These are phyloP conservation scores for Ustilago trichophora DNA, from an alignment of 1,284 basidiomycete genomes.

Conservation along the genomic window DNA sequence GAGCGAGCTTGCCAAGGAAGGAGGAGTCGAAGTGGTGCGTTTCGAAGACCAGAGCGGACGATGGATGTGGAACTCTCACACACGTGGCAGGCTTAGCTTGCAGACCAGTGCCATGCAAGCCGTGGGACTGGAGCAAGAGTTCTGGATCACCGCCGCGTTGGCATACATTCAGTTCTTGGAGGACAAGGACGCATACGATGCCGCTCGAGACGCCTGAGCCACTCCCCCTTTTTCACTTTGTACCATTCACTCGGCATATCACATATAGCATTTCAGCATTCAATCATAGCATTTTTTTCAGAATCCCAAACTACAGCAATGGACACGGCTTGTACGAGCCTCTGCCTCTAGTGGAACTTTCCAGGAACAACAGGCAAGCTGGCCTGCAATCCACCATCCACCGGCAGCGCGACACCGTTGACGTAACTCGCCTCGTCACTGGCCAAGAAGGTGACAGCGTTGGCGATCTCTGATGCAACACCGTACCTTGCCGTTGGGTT, in stretches of 20 bases:
- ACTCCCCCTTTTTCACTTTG: not conserved
- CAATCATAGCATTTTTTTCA: no score
- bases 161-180: slow-evolving; percentile 60
- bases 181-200: slow-evolving; percentile 45
- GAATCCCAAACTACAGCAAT: no score
- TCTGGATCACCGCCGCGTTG: slow-evolving; percentile 53
- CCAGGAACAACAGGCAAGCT: slow-evolving; percentile 79
- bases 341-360: slow-evolving; percentile 67
- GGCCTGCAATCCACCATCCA: slow-evolving; percentile 83
- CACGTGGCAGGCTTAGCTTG: slow-evolving; percentile 38
- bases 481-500: slow-evolving; percentile 81
- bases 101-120: slow-evolving; percentile 50
- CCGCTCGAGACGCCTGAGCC: slow-evolving; percentile 23
- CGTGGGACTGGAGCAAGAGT: slow-evolving; percentile 46
- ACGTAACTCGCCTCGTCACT: slow-evolving; percentile 86
- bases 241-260: not conserved
- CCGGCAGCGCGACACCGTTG: slow-evolving; percentile 85
- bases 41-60: slow-evolving; percentile 51
- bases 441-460: slow-evolving; percentile 83
- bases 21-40: slow-evolving; percentile 43
- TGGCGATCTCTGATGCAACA: slow-evolving; percentile 72
- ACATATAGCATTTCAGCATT: slow-evolving; percentile 1
- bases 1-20: not conserved
- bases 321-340: no score
- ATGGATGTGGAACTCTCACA: slow-evolving; percentile 55